phyloP scores from a whole-genome alignment of 1,139 yeast species.

The Torulaspora pretoriensis region DNA sequence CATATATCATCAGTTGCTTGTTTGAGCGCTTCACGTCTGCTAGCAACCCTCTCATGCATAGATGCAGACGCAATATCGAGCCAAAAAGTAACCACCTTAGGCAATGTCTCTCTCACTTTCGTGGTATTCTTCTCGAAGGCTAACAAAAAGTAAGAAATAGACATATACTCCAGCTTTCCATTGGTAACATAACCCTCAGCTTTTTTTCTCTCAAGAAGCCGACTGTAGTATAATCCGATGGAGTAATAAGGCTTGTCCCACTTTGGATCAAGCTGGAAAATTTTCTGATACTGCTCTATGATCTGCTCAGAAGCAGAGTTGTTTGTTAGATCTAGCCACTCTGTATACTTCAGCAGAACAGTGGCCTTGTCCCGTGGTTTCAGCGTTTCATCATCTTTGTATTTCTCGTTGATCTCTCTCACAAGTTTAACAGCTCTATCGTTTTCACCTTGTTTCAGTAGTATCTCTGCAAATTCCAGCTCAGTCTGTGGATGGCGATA shows the following conservation, averaged over 20 bases:
- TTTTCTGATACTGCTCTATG: constrained; percentile 60
- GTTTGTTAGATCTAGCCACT: constrained; percentile 85
- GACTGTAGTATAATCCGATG: constrained; percentile 74
- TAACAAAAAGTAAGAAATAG: constrained; percentile 59
- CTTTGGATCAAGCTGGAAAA: constrained; percentile 51
- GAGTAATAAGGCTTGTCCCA: constrained; percentile 84
- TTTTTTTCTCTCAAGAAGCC: constrained; percentile 61
- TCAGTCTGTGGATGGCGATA: constrained; percentile 50
- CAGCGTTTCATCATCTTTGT: constrained; percentile 21
- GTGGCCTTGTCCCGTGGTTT: constrained; percentile 41
- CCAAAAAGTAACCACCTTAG: constrained; percentile 89
- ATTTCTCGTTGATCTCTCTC: constrained; percentile 41
- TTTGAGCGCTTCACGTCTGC: constrained; percentile 31
- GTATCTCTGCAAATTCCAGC: constrained; percentile 74
- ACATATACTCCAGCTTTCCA: constrained; percentile 66
- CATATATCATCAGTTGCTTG: constrained; percentile 31
- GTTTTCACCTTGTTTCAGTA: constrained; percentile 90
- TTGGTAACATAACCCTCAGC: constrained; percentile 39
- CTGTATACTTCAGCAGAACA: constrained; percentile 71
- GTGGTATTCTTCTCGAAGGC: constrained; percentile 68
- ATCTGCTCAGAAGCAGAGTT: constrained; percentile 77
- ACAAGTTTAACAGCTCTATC: constrained; percentile 76
- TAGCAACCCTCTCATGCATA: constrained; percentile 18
- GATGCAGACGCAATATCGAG: constrained; percentile 64
- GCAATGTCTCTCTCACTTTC: constrained; percentile 78